These are phyloP conservation scores for Hyaloperonospora arabidopsidis DNA, from an alignment of 352 stramenopile species.

Conservation along the genomic window DNA sequence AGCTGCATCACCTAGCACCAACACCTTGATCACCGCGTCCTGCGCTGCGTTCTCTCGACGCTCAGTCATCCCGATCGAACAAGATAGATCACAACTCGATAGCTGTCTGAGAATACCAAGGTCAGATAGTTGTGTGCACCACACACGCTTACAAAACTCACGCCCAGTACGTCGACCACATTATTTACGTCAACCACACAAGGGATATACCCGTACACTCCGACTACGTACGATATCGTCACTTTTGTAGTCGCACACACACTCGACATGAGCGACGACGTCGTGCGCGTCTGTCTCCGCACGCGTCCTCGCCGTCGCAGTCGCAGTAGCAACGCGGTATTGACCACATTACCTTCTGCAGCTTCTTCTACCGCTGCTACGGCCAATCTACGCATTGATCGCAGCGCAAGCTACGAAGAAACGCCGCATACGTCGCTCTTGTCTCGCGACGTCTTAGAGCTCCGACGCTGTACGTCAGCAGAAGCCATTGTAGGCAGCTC, in stretches of 20 bases:
- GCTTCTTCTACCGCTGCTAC: slow-evolving; percentile 18
- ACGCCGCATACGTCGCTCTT: slow-evolving; percentile 7
- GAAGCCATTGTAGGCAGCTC: slow-evolving; percentile 20
- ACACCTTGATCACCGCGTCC: slow-evolving; percentile 87
- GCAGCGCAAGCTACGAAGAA: too few species aligned
- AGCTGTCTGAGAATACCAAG: slow-evolving; percentile 1
- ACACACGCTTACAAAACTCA: too few species aligned
- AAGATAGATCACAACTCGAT: too few species aligned
- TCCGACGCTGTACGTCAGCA: slow-evolving; percentile 33
- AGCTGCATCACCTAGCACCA: slow-evolving; percentile 86
- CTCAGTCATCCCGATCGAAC: slow-evolving; percentile 38
- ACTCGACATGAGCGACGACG: slow-evolving; percentile 23
- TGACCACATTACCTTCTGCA: slow-evolving; percentile 56
- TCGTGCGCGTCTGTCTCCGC: slow-evolving; percentile 11
- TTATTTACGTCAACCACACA: too few species aligned
- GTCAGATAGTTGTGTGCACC: too few species aligned
- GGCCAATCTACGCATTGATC: too few species aligned
- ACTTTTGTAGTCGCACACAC: neutral
- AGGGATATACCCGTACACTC: too few species aligned
- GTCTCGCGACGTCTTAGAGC: slow-evolving; percentile 30
- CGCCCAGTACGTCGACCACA: too few species aligned
- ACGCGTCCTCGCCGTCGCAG: slow-evolving; percentile 27
- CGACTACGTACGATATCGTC: neutral
- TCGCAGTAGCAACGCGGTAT: slow-evolving; percentile 86
- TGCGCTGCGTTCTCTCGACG: slow-evolving; percentile 67